These are phyloP conservation scores for Tricholoma hemisulphureum DNA, from an alignment of 768 basidiomycete genomes.

Conservation along the genomic window DNA sequence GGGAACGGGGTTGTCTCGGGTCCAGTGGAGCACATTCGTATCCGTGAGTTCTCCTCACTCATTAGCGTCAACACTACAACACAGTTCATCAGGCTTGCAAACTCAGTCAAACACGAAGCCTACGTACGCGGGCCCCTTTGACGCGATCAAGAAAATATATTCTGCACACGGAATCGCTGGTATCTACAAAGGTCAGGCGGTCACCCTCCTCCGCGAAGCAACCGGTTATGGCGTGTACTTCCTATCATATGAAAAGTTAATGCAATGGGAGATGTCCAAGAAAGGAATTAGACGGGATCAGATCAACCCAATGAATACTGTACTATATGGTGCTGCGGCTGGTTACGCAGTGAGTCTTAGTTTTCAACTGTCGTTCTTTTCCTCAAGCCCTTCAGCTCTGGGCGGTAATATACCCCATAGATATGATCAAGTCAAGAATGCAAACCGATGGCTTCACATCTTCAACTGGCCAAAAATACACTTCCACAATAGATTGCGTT, in stretches of 20 bases:
- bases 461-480: slow-evolving; percentile 77
- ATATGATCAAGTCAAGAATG: slow-evolving; percentile 95
- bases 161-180: slow-evolving; percentile 73
- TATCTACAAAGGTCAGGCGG: slow-evolving; percentile 89
- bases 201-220: slow-evolving; percentile 84
- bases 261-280: slow-evolving; percentile 79
- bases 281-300: slow-evolving; percentile 74
- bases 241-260: slow-evolving; percentile 86
- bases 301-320: slow-evolving; percentile 72
- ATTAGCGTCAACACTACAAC: neutral
- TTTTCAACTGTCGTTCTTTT: slow-evolving; percentile 4
- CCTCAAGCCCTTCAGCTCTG: slow-evolving; percentile 54
- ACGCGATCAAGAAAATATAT: slow-evolving; percentile 86
- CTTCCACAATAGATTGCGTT: slow-evolving; percentile 78
- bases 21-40: slow-evolving; percentile 97
- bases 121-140: slow-evolving; percentile 78
- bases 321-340: slow-evolving; percentile 87
- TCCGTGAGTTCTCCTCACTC: slow-evolving; percentile 55
- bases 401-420: slow-evolving; percentile 93
- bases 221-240: slow-evolving; percentile 88
- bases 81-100: slow-evolving; percentile 65
- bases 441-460: slow-evolving; percentile 89
- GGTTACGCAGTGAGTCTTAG: slow-evolving; percentile 76
- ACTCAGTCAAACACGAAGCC: slow-evolving; percentile 82
- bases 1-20: slow-evolving; percentile 92